A percentile compares a stretch with the other conserved stretches of the same genome.
Evolutionary conservation across 1,284 basidiomycete species (phyloP).

Genomic region (Trichosporon inkin): DNA sequence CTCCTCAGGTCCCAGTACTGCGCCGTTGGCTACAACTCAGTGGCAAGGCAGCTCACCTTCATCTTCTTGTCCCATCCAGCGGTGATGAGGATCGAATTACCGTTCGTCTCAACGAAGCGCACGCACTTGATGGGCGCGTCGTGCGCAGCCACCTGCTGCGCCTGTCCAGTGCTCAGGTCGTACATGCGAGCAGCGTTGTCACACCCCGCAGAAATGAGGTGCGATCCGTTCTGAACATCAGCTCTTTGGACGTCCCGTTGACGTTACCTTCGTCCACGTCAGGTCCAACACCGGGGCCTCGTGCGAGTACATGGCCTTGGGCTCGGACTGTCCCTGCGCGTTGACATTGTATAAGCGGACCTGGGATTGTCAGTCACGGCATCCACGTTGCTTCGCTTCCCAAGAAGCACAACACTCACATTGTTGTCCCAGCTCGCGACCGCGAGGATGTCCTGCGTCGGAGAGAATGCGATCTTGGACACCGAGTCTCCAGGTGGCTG

Average conservation of each 20-base stretch:
- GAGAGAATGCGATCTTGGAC: conserved; percentile 62
- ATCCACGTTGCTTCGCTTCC: not conserved
- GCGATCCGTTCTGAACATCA: conserved; percentile 62
- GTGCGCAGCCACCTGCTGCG: conserved; percentile 73
- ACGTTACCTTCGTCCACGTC: conserved; percentile 66
- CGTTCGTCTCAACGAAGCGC: conserved; percentile 63
- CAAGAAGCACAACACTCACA: conserved; percentile 50
- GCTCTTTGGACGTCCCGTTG: not conserved
- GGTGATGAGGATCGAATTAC: conserved; percentile 62
- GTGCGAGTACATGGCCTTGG: conserved; percentile 78
- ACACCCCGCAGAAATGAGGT: conserved; percentile 77
- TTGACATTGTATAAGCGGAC: conserved; percentile 59
- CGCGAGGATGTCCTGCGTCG: conserved; percentile 66
- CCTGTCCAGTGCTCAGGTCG: conserved; percentile 67
- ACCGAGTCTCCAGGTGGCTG: conserved; percentile 71
- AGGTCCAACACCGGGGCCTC: conserved; percentile 76
- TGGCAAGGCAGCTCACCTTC: conserved; percentile 59
- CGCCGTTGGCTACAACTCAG: not conserved
- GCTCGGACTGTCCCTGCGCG: conserved; percentile 56
- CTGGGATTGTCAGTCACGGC: conserved; percentile 30
- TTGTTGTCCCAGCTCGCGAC: conserved; percentile 76
- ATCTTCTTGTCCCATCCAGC: conserved; percentile 90
- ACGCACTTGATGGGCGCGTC: conserved; percentile 75
- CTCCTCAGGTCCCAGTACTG: conserved; percentile 89
- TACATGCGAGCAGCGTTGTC: conserved; percentile 80